Conservation (phyloP, 225 moss, liverwort and hornwort species). For the Ulota crispa region DNA sequence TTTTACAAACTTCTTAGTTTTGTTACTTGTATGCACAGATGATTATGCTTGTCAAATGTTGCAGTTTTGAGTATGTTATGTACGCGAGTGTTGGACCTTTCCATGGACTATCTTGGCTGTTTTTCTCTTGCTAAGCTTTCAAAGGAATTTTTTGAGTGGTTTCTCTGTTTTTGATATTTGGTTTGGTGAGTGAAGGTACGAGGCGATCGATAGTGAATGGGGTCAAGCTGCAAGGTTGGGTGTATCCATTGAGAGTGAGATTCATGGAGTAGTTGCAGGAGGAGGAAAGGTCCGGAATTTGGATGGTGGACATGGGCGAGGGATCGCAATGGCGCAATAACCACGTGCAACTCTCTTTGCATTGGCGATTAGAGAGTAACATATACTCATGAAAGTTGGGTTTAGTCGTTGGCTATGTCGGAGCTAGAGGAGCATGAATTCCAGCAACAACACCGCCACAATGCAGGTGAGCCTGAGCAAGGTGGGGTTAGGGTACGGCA, state of each 20-base stretch:
- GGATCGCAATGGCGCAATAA: background rate
- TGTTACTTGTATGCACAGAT: background rate
- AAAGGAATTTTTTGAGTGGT: background rate
- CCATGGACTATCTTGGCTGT: background rate
- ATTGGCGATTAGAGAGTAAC: background rate
- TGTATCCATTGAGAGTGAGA: background rate
- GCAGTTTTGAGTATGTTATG: constrained; percentile 3
- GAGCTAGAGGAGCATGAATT: constrained; percentile 51
- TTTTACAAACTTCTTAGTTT: background rate
- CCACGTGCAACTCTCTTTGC: background rate
- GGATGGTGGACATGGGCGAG: background rate
- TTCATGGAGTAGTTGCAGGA: background rate
- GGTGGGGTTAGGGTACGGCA: constrained; percentile 78
- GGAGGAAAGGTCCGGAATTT: background rate
- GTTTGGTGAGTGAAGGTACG: background rate
- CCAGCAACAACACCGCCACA: constrained; percentile 57
- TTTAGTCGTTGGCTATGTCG: constrained; percentile 18
- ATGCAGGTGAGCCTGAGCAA: constrained; percentile 66
- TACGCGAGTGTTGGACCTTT: background rate
- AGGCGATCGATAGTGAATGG: background rate
- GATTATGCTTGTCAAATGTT: background rate
- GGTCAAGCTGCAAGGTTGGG: background rate
- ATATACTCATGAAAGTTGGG: background rate
- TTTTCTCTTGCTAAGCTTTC: background rate
- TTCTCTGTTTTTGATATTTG: background rate